Evolutionary conservation across 768 basidiomycete species (phyloP).

Genomic region (Russula virescens): DNA sequence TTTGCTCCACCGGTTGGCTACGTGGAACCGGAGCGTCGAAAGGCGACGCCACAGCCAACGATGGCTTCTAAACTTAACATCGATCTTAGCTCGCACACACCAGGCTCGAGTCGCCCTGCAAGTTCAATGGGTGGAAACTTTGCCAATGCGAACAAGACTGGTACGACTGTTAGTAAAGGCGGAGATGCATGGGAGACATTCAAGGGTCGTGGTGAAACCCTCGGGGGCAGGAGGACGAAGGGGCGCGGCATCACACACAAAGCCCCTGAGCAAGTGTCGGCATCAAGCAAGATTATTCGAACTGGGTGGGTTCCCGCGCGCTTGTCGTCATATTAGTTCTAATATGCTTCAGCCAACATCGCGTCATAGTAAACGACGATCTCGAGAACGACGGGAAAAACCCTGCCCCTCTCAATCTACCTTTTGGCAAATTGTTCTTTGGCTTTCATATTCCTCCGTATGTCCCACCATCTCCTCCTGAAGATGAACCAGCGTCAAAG

Average conservation of each 20-base stretch:
- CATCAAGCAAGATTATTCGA: constrained; percentile 81
- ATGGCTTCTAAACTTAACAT: constrained; percentile 98
- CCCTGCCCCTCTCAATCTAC: constrained; percentile 85
- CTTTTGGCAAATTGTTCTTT: constrained; percentile 94
- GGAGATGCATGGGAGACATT: constrained; percentile 93
- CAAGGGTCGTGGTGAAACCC: constrained; percentile 89
- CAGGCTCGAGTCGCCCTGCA: constrained; percentile 76
- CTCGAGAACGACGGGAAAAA: constrained; percentile 71
- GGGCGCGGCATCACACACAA: constrained; percentile 88
- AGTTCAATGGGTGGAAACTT: constrained; percentile 70
- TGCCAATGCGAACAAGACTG: constrained; percentile 43
- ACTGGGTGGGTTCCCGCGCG: constrained; percentile 68
- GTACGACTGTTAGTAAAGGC: constrained; percentile 57
- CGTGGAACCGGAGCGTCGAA: constrained; percentile 86
- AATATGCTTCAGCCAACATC: constrained; percentile 55
- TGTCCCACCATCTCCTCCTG: constrained; percentile 38
- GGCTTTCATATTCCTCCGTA: constrained; percentile 82
- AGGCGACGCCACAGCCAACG: constrained; percentile 73
- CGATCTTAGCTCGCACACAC: constrained; percentile 80
- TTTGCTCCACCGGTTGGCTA: constrained; percentile 92
- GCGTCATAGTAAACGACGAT: constrained; percentile 75
- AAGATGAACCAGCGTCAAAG: constrained; percentile 14
- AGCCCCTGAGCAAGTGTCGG: constrained; percentile 71
- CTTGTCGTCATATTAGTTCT: constrained; percentile 17
- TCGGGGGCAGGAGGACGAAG: constrained; percentile 88